A percentile compares a stretch with the other conserved stretches of the same genome.
Conservation (phyloP, 2,329 filamentous ascomycete genomes). For the Calonectria crousiana region DNA sequence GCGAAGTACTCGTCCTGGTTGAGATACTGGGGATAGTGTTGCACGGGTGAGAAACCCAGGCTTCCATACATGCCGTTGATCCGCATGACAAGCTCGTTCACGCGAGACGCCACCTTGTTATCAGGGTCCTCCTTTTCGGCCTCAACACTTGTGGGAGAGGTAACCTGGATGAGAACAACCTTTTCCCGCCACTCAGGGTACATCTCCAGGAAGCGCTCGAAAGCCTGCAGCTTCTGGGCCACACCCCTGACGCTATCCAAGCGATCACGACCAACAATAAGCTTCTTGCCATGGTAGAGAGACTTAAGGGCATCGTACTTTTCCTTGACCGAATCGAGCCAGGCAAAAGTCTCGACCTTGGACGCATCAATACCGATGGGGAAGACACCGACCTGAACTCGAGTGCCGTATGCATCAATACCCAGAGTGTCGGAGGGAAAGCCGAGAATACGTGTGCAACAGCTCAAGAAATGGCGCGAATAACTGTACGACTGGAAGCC, state of each 20-base stretch:
- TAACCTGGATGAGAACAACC: constrained; percentile 95
- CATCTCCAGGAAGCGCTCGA: constrained; percentile 89
- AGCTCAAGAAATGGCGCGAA: constrained; percentile 93
- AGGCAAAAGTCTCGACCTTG: constrained; percentile 81
- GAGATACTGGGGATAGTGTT: constrained; percentile 95
- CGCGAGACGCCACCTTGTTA: constrained; percentile 86
- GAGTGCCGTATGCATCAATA: constrained; percentile 88
- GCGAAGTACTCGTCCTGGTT: constrained; percentile 93
- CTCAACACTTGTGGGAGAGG: constrained; percentile 85
- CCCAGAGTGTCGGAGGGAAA: constrained; percentile 88
- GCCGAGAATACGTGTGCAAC: constrained; percentile 90
- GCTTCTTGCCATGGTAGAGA: constrained; percentile 89
- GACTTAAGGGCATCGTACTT: constrained; percentile 80
- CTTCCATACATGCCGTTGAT: constrained; percentile 95
- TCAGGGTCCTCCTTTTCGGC: constrained; percentile 82
- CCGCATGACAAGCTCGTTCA: constrained; percentile 89
- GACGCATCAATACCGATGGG: constrained; percentile 94
- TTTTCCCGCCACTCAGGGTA: constrained; percentile 94
- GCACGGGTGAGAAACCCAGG: constrained; percentile 88
- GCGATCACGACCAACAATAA: constrained; percentile 95
- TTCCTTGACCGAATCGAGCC: constrained; percentile 76
- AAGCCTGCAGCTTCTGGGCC: constrained; percentile 94
- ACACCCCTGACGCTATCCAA: constrained; percentile 93
- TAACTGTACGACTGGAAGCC: constrained; percentile 98
- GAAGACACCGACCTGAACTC: constrained; percentile 92